Evolutionary conservation across 2,329 filamentous ascomycete species (phyloP), one percentile per base, ranked within the genome.

Genomic region (Nannizzia gypsea): DNA sequence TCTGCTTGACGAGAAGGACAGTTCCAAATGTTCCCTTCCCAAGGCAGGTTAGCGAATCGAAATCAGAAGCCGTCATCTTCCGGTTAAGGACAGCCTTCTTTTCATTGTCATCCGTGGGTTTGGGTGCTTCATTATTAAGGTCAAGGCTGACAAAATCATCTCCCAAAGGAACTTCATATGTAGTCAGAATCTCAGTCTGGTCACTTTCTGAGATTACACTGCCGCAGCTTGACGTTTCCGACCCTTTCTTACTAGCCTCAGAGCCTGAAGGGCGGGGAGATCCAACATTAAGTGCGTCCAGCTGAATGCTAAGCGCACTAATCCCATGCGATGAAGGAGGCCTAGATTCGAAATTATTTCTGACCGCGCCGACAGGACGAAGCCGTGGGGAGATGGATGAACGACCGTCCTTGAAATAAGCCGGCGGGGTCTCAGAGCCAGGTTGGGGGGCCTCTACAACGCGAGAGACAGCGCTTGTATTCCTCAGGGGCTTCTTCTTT

Each of bases 11-110:
- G 28, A 99, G 81, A 52, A 96, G 78, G 9, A 99, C 95, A 0
- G 92, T 99, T 38, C 93, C 93, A 71, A 93, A 99, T 13, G 93
- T 90, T 56, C 93, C 93, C 71, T 97, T 97, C 60, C 95, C 95
- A 22, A 99, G 85, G 72, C 92, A 97, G 56, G 89, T 88, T 57
- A 99, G 77, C 9, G 88, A 84, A 68, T 95, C 87, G 71, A 99
- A 99, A 71, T 99, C 93, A 9, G 86, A 83, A 1, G 90, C 86
- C 6, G 86, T 87, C 87, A 97, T 96, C 77, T 99, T 97, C 64
- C 88, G 84, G 63, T 77, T 76, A 48, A 82, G 66, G 38, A 79
- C 72, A 63, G 74, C 78, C 71, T 67, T 79, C 66, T 81, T 73
- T 59, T 83, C 72, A 15, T 80, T 79, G 26, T 81, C 81, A 11